Evolutionary conservation across 352 stramenopile genomes (phyloP).

Genomic region (Globisporangium echinulatum): DNA sequence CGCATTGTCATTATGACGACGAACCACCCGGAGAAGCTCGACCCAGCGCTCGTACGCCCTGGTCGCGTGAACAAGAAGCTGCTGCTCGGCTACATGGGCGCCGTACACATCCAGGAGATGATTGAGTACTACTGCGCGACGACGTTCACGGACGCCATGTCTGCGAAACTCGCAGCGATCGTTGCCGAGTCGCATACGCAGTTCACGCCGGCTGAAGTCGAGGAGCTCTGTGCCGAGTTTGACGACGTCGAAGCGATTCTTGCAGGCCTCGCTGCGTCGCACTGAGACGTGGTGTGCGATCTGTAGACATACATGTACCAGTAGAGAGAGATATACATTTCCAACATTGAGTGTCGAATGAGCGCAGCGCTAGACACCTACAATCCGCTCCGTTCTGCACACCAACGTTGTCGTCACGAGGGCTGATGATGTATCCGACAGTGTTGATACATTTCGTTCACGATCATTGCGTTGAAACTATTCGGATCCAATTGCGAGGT

Average conservation of each 20-base stretch:
- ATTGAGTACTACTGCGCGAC: no score
- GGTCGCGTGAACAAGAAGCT: no score
- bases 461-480: no score
- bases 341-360: neutral
- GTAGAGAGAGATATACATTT: neutral
- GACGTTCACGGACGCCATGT: neutral
- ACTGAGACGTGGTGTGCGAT: neutral
- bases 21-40: neutral
- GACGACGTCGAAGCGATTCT: conserved; percentile 15
- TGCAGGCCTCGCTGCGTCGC: conserved; percentile 1
- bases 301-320: neutral
- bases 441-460: no score
- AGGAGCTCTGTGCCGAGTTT: conserved; percentile 14
- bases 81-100: no score
- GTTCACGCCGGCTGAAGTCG: conserved; percentile 7
- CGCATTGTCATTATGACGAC: conserved; percentile 1
- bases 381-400: no score
- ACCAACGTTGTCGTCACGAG: no score
- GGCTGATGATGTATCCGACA: no score
- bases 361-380: no score
- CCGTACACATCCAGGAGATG: no score
- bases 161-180: conserved; percentile 10
- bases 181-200: neutral
- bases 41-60: no score
- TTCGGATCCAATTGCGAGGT: no score